phyloP scores from a whole-genome alignment of 345 rosid species.

The Ceriops tagal region DNA sequence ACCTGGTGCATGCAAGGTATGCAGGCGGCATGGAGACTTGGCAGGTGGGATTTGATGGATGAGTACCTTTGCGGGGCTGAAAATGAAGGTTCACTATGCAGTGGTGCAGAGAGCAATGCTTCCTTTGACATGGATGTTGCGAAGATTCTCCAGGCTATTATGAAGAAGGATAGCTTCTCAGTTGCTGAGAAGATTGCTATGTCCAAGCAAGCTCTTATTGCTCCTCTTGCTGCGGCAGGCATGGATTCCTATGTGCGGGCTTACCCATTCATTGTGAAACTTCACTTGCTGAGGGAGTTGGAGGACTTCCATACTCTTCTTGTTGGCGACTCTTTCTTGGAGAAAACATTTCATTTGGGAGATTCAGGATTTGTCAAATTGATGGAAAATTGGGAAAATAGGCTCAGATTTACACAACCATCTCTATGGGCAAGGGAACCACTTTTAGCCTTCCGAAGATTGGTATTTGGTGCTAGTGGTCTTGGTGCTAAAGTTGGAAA shows the following conservation, averaged over 20 bases:
- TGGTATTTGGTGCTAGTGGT: slow-evolving; percentile 75
- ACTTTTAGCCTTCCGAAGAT: slow-evolving; percentile 80
- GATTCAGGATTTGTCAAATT: slow-evolving; percentile 57
- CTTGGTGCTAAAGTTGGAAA: slow-evolving; percentile 89
- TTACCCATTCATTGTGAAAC: slow-evolving; percentile 88
- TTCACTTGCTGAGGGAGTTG: slow-evolving; percentile 78
- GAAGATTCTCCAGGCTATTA: slow-evolving; percentile 87
- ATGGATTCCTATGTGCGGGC: slow-evolving; percentile 95
- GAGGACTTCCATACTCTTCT: slow-evolving; percentile 80
- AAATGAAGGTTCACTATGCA: slow-evolving; percentile 74
- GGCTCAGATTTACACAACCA: slow-evolving; percentile 85
- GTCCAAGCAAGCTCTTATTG: slow-evolving; percentile 89
- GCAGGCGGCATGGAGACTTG: slow-evolving; percentile 99
- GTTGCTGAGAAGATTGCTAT: slow-evolving; percentile 76
- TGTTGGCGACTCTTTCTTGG: slow-evolving; percentile 72
- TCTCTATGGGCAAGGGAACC: slow-evolving; percentile 98
- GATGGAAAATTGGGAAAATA: slow-evolving; percentile 77
- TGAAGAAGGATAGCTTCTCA: slow-evolving; percentile 75
- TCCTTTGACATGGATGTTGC: slow-evolving; percentile 95
- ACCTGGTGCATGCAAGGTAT: slow-evolving; percentile 99
- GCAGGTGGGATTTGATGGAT: slow-evolving; percentile 95
- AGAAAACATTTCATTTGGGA: slow-evolving; percentile 55
- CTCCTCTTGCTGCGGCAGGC: slow-evolving; percentile 99
- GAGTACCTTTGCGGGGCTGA: slow-evolving; percentile 88
- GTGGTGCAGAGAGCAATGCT: slow-evolving; percentile 94